Conservation (phyloP, 2,329 filamentous ascomycete genomes). For the Rhinocladiella mackenziei region DNA sequence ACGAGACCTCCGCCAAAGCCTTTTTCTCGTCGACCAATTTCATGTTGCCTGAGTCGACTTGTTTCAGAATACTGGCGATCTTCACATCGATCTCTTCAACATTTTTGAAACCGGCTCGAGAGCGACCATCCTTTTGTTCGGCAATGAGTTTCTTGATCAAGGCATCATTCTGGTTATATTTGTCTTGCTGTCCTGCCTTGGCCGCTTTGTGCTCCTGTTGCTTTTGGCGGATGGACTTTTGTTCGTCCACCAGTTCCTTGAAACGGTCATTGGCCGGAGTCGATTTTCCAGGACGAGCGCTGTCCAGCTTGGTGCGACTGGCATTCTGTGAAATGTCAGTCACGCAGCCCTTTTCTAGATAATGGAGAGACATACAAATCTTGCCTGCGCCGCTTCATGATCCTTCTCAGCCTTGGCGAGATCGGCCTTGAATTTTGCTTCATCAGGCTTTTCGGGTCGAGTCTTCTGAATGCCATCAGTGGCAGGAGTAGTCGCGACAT, state of each 20-base stretch:
- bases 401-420: constrained; percentile 82
- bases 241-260: constrained; percentile 64
- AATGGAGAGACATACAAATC: constrained; percentile 50
- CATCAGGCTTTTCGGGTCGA: constrained; percentile 83
- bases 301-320: constrained; percentile 82
- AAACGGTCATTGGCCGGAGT: constrained; percentile 73
- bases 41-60: constrained; percentile 86
- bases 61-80: constrained; percentile 73
- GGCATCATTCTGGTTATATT: constrained; percentile 88
- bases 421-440: constrained; percentile 74
- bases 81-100: constrained; percentile 81
- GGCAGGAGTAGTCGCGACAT: constrained; percentile 33
- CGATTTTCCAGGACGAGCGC: constrained; percentile 75
- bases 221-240: constrained; percentile 78
- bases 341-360: background rate
- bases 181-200: constrained; percentile 72
- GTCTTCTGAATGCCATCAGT: constrained; percentile 37
- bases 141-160: constrained; percentile 78
- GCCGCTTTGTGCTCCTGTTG: constrained; percentile 84
- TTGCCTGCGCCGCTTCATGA: constrained; percentile 71
- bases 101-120: constrained; percentile 79
- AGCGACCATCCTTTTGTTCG: constrained; percentile 81
- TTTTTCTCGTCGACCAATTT: constrained; percentile 98
- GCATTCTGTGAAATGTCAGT: constrained; percentile 59
- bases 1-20: constrained; percentile 75